These are phyloP conservation scores for Leptographium flavum DNA, from an alignment of 2,329 filamentous ascomycete genomes.

Conservation along the genomic window DNA sequence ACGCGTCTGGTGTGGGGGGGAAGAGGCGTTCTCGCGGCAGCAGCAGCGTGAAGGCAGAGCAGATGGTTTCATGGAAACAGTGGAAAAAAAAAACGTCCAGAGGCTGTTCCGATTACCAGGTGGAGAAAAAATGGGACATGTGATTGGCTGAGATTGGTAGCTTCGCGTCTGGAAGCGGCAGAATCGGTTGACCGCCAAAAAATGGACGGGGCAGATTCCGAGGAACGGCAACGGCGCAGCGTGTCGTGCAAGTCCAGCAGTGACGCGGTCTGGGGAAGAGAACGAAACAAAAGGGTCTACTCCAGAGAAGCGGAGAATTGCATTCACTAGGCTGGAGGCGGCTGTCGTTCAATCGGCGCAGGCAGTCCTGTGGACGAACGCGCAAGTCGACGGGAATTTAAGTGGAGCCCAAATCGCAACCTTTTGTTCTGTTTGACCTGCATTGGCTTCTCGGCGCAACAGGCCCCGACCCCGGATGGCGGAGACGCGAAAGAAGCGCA, in stretches of 20 bases:
- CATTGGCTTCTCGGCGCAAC: not conserved
- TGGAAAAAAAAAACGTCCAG: not conserved
- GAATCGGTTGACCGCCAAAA: slow-evolving; percentile 10
- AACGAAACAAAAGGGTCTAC: not conserved
- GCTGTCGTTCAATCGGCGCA: too few relatives aligned
- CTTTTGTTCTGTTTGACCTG: too few relatives aligned
- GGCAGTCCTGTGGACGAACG: not conserved
- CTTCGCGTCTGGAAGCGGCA: slow-evolving; percentile 5
- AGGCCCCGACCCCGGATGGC: slow-evolving; percentile 11
- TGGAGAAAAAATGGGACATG: not conserved
- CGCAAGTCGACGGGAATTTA: too few relatives aligned
- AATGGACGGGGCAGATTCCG: not conserved
- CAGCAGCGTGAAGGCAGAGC: not conserved
- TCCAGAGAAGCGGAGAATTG: too few relatives aligned
- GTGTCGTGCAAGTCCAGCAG: too few relatives aligned
- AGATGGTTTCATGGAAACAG: not conserved
- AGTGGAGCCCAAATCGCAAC: too few relatives aligned
- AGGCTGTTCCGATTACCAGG: not conserved
- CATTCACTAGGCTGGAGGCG: too few relatives aligned
- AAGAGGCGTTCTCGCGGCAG: too few relatives aligned
- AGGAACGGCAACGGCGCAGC: not conserved
- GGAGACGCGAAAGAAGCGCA: slow-evolving; percentile 20
- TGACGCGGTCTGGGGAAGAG: too few relatives aligned
- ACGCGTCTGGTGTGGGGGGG: too few relatives aligned
- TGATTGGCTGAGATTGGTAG: slow-evolving; percentile 6